phyloP scores from a whole-genome alignment of 768 basidiomycete genomes.

The Krasilnikovozyma curviuscula region DNA sequence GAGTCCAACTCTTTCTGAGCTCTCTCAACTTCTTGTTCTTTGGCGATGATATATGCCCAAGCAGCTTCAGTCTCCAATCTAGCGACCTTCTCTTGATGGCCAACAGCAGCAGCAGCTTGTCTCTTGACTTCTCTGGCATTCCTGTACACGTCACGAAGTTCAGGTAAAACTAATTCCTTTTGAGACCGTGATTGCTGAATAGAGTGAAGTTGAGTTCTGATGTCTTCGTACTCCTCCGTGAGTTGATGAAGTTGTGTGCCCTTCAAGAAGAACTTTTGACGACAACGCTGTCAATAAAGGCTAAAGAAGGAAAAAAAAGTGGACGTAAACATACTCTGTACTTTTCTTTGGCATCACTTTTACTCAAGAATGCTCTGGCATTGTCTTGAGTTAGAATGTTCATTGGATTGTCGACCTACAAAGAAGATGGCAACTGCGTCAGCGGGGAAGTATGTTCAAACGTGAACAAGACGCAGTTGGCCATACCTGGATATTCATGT shows the following conservation, averaged over 20 bases:
- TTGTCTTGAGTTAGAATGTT: constrained; percentile 51
- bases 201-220: constrained; percentile 49
- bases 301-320: neutral
- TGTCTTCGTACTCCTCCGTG: constrained; percentile 62
- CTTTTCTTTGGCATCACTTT: constrained; percentile 60
- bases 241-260: constrained; percentile 84
- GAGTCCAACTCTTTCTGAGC: constrained; percentile 37
- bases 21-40: constrained; percentile 45
- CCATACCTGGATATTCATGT: constrained; percentile 68
- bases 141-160: constrained; percentile 41
- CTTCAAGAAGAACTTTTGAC: constrained; percentile 64
- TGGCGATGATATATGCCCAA: constrained; percentile 26
- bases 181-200: constrained; percentile 45
- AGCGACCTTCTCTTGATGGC: neutral
- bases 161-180: constrained; percentile 61
- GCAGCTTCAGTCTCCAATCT: neutral
- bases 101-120: constrained; percentile 48
- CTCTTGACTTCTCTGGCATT: constrained; percentile 48
- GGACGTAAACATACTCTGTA: constrained; percentile 45
- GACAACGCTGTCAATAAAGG: constrained; percentile 2
- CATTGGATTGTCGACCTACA: constrained; percentile 70
- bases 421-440: neutral
- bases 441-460: neutral
- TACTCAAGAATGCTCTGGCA: constrained; percentile 64
- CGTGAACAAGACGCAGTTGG: neutral